Percentiles rank a stretch among this genome's conserved stretches.
phyloP scores from a whole-genome alignment of 140 eudicot genomes.

The Cichorium intybus region DNA sequence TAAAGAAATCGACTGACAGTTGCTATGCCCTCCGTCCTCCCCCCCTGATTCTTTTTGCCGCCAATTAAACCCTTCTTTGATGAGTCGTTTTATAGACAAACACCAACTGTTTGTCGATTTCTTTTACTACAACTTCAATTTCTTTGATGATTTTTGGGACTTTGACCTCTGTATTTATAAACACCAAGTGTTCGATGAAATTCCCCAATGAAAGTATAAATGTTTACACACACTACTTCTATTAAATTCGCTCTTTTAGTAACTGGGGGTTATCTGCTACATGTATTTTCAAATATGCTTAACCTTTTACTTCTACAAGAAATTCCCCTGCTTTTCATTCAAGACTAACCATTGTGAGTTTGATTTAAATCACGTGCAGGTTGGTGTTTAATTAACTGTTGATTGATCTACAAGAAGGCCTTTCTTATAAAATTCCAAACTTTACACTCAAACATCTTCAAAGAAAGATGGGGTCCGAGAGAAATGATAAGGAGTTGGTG shows the following conservation, averaged over 20 bases:
- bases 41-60: no score
- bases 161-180: not conserved
- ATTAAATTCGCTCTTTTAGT: not conserved
- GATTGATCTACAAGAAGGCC: slow-evolving; percentile 5
- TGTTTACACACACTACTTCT: not conserved
- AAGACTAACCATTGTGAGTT: not conserved
- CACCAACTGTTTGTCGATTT: not conserved
- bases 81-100: not conserved
- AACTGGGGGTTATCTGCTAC: not conserved
- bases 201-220: not conserved
- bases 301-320: not conserved
- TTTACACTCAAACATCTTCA: not conserved
- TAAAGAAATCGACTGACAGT: not conserved
- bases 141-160: not conserved
- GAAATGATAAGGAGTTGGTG: slow-evolving; percentile 39
- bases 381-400: slow-evolving; percentile 3
- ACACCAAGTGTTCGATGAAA: not conserved
- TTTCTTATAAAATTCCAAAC: not conserved
- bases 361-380: slow-evolving; percentile 13
- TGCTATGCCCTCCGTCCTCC: no score
- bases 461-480: slow-evolving; percentile 51
- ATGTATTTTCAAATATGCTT: not conserved
- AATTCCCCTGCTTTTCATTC: not conserved
- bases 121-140: not conserved
- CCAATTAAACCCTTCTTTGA: not conserved